Base-by-base conservation (phyloP, 192 early-diverging fungal species). In the Coemansia sp. region DNA sequence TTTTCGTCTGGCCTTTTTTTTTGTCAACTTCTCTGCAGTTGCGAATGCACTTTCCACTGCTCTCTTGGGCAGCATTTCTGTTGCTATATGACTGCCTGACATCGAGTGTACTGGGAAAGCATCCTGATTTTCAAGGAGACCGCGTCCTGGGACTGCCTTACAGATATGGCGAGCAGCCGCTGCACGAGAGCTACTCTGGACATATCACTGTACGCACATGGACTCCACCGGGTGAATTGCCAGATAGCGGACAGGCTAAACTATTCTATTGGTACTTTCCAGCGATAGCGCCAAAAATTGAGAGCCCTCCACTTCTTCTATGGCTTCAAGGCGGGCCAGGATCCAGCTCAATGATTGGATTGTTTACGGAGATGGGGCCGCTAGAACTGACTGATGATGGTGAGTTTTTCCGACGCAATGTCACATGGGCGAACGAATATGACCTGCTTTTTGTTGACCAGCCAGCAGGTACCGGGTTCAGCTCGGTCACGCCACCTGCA, bases 241-340 rank as follows among this genome's bases (percentile, higher is more conserved):
- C 64, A 21, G 61, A 61, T 52, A 81, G 67, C 31, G 78, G 78
- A 2, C 56, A 51, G 22, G 73, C 78, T 58, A 69, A 66, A 32
- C 66, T 81, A 64, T 89, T 87, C 53, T 94, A 90, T 72, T 91
- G 90, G 90, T 94, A 83, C 64, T 91, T 94, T 58, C 92, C 92
- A 0, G 86, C 88, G 9, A 82, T 87, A 58, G 74, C 84, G 22
- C 86, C 88, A 19, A 65, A 74, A 44, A 67, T 78, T 7, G 74
- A 74, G 47, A 65, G 84, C 32, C 86, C 92, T 44, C 90, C 92
- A 6, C 78, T 93, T 50, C 54, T 90, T 23, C 63, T 93, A 74
- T 83, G 92, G 92, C 71, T 93, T 14, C 90, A 93, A 74, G 92
- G 92, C 56, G 92, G 92, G 5, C 92, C 92, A 18, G 92, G 91